These are phyloP conservation scores for Panus rudis DNA, from an alignment of 768 basidiomycete genomes.

Conservation along the genomic window DNA sequence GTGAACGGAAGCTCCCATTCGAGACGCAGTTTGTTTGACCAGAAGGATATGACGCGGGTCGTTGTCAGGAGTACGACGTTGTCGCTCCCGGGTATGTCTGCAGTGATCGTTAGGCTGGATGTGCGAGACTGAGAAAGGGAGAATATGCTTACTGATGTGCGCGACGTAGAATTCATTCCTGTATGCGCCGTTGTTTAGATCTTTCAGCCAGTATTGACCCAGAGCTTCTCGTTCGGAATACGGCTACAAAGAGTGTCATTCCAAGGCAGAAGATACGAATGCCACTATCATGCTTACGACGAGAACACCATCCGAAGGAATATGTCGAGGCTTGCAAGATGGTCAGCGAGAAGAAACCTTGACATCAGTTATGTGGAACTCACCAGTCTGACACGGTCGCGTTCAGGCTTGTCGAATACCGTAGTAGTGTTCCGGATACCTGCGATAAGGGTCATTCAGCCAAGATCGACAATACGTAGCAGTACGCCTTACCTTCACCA, in stretches of 20 bases:
- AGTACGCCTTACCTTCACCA: conserved; percentile 59
- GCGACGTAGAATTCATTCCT: conserved; percentile 84
- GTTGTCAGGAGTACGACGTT: conserved; percentile 76
- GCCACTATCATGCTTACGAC: conserved; percentile 44
- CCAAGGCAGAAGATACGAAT: not conserved
- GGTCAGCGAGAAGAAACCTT: not conserved
- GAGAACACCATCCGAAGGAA: conserved; percentile 82
- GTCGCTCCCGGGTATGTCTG: conserved; percentile 75
- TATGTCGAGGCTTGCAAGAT: conserved; percentile 62
- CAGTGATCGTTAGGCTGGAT: conserved; percentile 3
- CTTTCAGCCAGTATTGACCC: conserved; percentile 97
- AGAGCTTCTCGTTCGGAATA: conserved; percentile 86
- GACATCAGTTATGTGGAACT: too few relatives aligned
- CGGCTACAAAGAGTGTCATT: conserved; percentile 40
- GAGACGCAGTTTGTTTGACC: conserved; percentile 75
- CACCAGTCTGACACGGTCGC: conserved; percentile 81
- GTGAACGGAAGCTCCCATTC: conserved; percentile 90
- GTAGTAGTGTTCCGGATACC: conserved; percentile 98
- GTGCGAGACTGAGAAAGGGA: not conserved
- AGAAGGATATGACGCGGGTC: conserved; percentile 73
- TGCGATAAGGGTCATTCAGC: conserved; percentile 21
- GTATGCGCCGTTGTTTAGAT: conserved; percentile 84
- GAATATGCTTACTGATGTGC: conserved; percentile 63
- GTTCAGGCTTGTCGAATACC: conserved; percentile 87
- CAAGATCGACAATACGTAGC: conserved; percentile 2